These are phyloP conservation scores for Russula earlei DNA, from an alignment of 768 basidiomycete genomes.

Conservation along the genomic window DNA sequence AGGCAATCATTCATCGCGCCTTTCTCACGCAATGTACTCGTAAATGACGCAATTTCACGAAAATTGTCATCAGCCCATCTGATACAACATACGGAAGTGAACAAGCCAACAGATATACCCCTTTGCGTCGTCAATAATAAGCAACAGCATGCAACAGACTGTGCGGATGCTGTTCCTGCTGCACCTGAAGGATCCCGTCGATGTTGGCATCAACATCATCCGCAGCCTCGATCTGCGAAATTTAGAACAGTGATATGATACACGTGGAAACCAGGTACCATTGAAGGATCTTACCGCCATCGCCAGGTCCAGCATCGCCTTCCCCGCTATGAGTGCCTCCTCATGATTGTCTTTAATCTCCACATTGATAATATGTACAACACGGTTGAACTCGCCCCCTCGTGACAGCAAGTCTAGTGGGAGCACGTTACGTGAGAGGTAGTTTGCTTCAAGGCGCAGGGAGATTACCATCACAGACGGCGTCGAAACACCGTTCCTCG, in stretches of 20 bases:
- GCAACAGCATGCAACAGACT: slow-evolving; percentile 83
- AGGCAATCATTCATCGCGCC: slow-evolving; percentile 39
- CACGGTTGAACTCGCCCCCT: slow-evolving; percentile 87
- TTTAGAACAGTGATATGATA: background rate
- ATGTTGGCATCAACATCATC: slow-evolving; percentile 90
- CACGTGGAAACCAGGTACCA: slow-evolving; percentile 1
- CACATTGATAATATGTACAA: slow-evolving; percentile 93
- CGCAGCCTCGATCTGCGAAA: slow-evolving; percentile 75
- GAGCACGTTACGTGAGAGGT: slow-evolving; percentile 14
- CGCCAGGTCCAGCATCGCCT: slow-evolving; percentile 88
- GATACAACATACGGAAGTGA: background rate
- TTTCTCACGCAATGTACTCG: slow-evolving; percentile 44
- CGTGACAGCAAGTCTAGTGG: slow-evolving; percentile 67
- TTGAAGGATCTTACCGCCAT: slow-evolving; percentile 57
- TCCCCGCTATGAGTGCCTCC: slow-evolving; percentile 93
- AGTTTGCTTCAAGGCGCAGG: slow-evolving; percentile 2
- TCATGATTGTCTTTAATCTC: slow-evolving; percentile 99
- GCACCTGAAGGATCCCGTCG: slow-evolving; percentile 70
- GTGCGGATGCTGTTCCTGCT: slow-evolving; percentile 89
- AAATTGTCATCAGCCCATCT: background rate
- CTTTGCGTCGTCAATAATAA: slow-evolving; percentile 54
- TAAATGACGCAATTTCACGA: slow-evolving; percentile 5
- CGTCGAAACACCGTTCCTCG: slow-evolving; percentile 97
- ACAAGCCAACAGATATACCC: background rate
- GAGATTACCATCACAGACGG: slow-evolving; percentile 87